Evolutionary conservation across 768 basidiomycete species (phyloP), one percentile per base, ranked within the genome.

Genomic region (Boletus eberwhitei): DNA sequence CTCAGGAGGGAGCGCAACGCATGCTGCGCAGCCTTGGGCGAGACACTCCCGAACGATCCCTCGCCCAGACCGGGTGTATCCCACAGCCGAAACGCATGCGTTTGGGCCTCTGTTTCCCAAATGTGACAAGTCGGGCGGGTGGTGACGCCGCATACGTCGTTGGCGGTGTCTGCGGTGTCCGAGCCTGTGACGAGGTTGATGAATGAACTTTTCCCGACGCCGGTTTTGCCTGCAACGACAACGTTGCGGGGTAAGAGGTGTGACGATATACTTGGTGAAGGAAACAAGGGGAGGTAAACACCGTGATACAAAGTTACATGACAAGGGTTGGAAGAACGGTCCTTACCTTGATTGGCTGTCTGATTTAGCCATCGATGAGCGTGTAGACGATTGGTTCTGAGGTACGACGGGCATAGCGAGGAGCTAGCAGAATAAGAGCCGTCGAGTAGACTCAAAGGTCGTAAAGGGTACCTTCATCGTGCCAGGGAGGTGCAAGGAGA

Each of bases 191-290:
- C 37, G 26, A 65, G 64, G 12, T 65, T 65, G 48, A 65, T 67
- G 13, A 65, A 64, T 9, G 64, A 65, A 39, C 62, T 64, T 53
- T 65, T 65, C 2, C 64, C 64, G 17, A 65, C 64, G 41, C 64
- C 64, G 0, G 64, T 65, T 51, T 65, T 65, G 22, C 64, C 64
- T 13, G 52, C 54, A 48, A 65, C 37, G 50, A 65, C 53, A 40
- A 65, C 48, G 34, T 65, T 67, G 47, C 64, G 62, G 31, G 57
- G 52, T 14, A 48, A 9, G 41, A 59, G 52, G 13, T 48, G 41
- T 2, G 56, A 48, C 19, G 49, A 14, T 38, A 40, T 14, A 12
- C 59, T 60, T 36, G 29, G 12, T 5, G 12, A 8, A 12, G 4
- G 21, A 37, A 8, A 24, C 14, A 16, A 3, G 12, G 8, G 11